phyloP scores from a whole-genome alignment of 192 early-diverging fungal genomes.

The Coemansia sp. region DNA sequence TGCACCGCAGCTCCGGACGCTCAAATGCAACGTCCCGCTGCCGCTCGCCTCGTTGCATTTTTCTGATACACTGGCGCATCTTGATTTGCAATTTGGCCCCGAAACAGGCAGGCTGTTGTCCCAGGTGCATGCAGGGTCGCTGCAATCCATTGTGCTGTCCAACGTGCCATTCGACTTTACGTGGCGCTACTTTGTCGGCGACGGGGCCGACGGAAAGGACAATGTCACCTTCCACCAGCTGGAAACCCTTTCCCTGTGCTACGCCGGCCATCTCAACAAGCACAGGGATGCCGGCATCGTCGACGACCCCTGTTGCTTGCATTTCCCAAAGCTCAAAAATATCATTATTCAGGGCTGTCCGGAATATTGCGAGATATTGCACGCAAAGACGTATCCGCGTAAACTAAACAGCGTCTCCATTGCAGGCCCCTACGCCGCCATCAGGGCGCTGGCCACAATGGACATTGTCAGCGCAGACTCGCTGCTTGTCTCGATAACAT shows the following conservation, averaged over 20 bases:
- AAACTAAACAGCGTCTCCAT: background rate
- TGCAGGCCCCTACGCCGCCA: background rate
- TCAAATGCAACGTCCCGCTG: constrained; percentile 7
- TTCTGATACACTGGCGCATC: background rate
- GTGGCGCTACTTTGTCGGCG: constrained; percentile 6
- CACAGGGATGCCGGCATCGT: background rate
- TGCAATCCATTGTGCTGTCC: background rate
- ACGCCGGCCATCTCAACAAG: constrained; percentile 1
- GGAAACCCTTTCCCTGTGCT: background rate
- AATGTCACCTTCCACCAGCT: background rate
- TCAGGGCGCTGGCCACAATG: background rate
- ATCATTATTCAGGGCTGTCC: background rate
- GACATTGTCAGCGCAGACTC: background rate
- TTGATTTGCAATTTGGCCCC: constrained; percentile 6
- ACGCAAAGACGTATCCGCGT: background rate
- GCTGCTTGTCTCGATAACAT: background rate
- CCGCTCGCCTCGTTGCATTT: background rate
- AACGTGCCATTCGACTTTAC: constrained; percentile 7
- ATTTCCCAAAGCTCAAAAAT: background rate
- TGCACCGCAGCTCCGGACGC: background rate
- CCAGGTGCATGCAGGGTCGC: constrained; percentile 1
- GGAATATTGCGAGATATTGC: background rate
- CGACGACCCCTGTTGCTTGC: background rate
- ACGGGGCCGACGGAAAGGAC: background rate
- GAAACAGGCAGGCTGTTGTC: background rate